Evolutionary conservation across 2,329 filamentous ascomycete genomes (phyloP).

Genomic region (Aspergillus viridinutans): DNA sequence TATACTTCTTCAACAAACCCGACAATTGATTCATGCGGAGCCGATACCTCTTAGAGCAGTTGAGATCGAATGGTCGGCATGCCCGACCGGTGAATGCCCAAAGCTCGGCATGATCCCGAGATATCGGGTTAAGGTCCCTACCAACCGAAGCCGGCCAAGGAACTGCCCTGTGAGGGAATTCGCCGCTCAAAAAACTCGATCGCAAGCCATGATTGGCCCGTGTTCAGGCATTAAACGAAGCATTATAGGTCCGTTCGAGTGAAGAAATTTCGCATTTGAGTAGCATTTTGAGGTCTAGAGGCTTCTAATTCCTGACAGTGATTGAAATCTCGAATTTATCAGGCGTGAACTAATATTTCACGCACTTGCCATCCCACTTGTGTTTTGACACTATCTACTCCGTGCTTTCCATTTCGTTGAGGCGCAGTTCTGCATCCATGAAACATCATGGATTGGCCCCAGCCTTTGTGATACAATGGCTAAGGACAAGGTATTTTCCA

Average conservation of each 20-base stretch:
- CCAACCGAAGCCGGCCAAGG: neutral
- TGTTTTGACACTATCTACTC: neutral
- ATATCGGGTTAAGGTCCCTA: neutral
- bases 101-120: constrained; percentile 7
- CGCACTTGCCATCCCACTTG: neutral
- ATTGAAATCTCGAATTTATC: neutral
- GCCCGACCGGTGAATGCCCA: neutral
- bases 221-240: neutral
- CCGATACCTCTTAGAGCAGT: neutral
- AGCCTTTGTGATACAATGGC: no score
- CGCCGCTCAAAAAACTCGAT: neutral
- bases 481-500: no score
- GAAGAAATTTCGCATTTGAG: neutral
- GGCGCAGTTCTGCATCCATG: no score
- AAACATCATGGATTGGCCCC: no score
- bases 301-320: neutral
- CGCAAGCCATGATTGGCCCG: neutral
- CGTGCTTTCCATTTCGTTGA: neutral
- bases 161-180: neutral
- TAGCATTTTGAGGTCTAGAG: neutral
- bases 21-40: neutral
- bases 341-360: neutral
- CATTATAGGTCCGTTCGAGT: neutral
- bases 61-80: neutral
- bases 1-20: neutral